These are phyloP conservation scores for Globomyces sp. DNA, from an alignment of 371 early-diverging fungal genomes.

Conservation along the genomic window DNA sequence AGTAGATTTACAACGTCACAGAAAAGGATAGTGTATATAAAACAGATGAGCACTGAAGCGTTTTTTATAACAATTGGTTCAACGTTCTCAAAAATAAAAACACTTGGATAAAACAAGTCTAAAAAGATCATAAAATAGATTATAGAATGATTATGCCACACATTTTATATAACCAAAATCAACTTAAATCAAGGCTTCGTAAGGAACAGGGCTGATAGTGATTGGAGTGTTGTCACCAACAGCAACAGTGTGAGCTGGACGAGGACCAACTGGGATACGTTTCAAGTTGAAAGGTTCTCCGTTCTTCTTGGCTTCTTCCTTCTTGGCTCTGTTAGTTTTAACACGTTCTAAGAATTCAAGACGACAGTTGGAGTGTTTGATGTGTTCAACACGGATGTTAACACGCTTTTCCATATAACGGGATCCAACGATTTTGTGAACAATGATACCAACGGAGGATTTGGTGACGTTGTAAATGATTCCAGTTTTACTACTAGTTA, in stretches of 20 bases:
- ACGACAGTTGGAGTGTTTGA: conserved; percentile 99
- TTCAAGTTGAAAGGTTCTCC: conserved; percentile 80
- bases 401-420: conserved; percentile 98
- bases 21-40: too few species aligned
- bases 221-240: conserved; percentile 85
- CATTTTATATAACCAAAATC: conserved; percentile 8
- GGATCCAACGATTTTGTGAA: conserved; percentile 98
- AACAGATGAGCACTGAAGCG: too few species aligned
- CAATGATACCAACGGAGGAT: conserved; percentile 96
- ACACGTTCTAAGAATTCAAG: conserved; percentile 98
- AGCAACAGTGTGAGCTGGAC: conserved; percentile 86
- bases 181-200: conserved; percentile 81
- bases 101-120: neutral
- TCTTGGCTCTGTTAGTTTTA: conserved; percentile 85
- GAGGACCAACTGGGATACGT: conserved; percentile 92
- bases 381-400: conserved; percentile 98
- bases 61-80: too few species aligned
- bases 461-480: conserved; percentile 99
- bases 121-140: neutral
- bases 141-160: neutral
- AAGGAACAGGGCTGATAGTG: conserved; percentile 91
- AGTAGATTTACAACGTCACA: too few species aligned
- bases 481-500: conserved; percentile 79
- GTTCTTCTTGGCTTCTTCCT: conserved; percentile 73
- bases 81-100: neutral